Evolutionary conservation across 2,329 filamentous ascomycete genomes (phyloP), one percentile per base, ranked within the genome.

Genomic region (Aciculosporium take): DNA sequence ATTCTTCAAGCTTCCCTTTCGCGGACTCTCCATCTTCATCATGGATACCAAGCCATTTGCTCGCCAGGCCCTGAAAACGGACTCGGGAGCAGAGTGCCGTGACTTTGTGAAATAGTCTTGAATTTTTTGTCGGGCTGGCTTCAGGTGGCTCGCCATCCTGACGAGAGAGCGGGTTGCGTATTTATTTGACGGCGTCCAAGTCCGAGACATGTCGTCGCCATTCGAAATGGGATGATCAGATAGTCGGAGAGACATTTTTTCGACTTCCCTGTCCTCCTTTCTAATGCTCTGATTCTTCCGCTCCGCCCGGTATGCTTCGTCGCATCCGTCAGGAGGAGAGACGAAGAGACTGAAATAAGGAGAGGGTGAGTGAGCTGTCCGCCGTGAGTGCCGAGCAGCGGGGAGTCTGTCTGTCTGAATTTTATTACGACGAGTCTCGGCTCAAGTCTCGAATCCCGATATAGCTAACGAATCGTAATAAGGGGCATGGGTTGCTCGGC

Each of bases 101-200:
- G 53, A 48, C 44, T 50, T 52, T 5, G 55, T 46, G 35, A 53
- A 54, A n/a, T 47, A 50, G 42, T 56, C 60, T 31, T 55, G 54
- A 13, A 61, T 50, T 43, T 51, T 61, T 43, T 52, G 50, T 39
- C 52, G 48, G 18, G 47, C 42, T 8, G 54, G 55, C 31, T 53
- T 57, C 37, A 54, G 39, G 31, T 45, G 51, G 30, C n/a, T 41
- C 18, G 42, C 44, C 30, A 49, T 42, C 29, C 37, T 39, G 34
- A 48, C 36, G 2, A 56, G 33, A 17, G 44, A 43, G 31, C 31
- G 44, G 10, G 37, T 20, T 4, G 44, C 40, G 10, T 28, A 6
- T 28, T 30, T 41, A 30, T 13, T 28, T 7, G 12, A 21, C 31
- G 12, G 17, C 31, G 39, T 27, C 12, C 37, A 39, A 13, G 17